Conservation (phyloP, 1,284 basidiomycete species). For the Ganoderma lucidum region DNA sequence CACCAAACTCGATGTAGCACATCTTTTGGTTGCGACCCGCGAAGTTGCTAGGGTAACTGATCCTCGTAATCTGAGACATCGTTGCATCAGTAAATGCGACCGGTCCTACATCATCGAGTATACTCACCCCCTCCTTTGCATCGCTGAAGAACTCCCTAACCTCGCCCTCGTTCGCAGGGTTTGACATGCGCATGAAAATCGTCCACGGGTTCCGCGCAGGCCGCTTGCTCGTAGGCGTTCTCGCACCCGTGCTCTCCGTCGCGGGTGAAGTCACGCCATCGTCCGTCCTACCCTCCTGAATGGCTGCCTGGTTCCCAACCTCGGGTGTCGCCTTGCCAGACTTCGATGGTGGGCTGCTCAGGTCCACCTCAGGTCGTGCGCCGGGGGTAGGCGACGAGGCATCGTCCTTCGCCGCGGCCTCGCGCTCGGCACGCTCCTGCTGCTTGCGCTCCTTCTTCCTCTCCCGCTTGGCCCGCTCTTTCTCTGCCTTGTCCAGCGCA, state of each 20-base stretch:
- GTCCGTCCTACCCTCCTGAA: slow-evolving; percentile 46
- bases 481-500: slow-evolving; percentile 51
- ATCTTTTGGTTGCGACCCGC: slow-evolving; percentile 61
- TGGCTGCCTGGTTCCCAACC: slow-evolving; percentile 32
- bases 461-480: slow-evolving; percentile 62
- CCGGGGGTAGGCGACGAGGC: slow-evolving; percentile 32
- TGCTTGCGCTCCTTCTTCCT: slow-evolving; percentile 67
- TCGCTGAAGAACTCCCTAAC: slow-evolving; percentile 81
- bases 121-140: slow-evolving; percentile 65
- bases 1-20: slow-evolving; percentile 88
- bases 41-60: slow-evolving; percentile 68
- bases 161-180: slow-evolving; percentile 69
- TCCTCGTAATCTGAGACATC: slow-evolving; percentile 67
- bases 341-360: slow-evolving; percentile 38
- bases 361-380: slow-evolving; percentile 32
- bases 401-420: slow-evolving; percentile 45
- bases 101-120: slow-evolving; percentile 15
- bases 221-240: slow-evolving; percentile 71
- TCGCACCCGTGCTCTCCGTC: slow-evolving; percentile 65
- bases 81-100: neutral
- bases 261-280: slow-evolving; percentile 57
- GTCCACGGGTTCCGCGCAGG: slow-evolving; percentile 83
- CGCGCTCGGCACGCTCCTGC: slow-evolving; percentile 53
- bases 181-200: slow-evolving; percentile 79
- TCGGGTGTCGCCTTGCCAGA: slow-evolving; percentile 55